These are phyloP conservation scores for Colletotrichum sublineola DNA, from an alignment of 2,329 filamentous ascomycete species.

Conservation along the genomic window DNA sequence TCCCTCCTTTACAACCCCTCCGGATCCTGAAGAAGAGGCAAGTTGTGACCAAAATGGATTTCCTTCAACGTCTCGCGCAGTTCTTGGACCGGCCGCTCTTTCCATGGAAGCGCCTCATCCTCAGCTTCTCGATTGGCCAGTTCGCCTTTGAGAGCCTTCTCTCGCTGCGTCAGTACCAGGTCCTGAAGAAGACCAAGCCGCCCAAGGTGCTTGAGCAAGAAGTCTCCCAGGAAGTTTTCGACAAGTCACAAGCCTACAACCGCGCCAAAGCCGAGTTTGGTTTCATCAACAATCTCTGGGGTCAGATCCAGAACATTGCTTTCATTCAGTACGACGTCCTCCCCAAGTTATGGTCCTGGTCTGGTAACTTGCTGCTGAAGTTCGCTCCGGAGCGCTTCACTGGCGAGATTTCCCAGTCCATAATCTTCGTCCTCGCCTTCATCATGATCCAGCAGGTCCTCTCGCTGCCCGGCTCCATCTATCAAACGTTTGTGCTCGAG, in stretches of 20 bases:
- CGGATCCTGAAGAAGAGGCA: constrained; percentile 14
- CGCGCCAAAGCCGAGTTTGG: constrained; percentile 94
- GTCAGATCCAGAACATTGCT: constrained; percentile 87
- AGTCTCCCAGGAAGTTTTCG: constrained; percentile 89
- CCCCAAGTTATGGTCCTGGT: constrained; percentile 88
- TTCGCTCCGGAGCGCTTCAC: constrained; percentile 84
- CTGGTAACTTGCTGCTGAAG: constrained; percentile 78
- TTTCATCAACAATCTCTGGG: constrained; percentile 84
- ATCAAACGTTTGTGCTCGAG: constrained; percentile 95
- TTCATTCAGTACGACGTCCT: constrained; percentile 93
- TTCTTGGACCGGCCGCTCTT: constrained; percentile 92
- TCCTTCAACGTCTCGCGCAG: constrained; percentile 76
- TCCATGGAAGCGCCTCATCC: constrained; percentile 96
- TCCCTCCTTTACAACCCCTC: constrained; percentile 36
- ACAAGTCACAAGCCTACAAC: constrained; percentile 96
- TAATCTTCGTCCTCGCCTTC: constrained; percentile 92
- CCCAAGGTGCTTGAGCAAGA: constrained; percentile 91
- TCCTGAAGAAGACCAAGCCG: constrained; percentile 82
- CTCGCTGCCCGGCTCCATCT: constrained; percentile 85
- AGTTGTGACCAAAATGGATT: constrained; percentile 35
- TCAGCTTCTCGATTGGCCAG: constrained; percentile 93
- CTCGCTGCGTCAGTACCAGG: constrained; percentile 88
- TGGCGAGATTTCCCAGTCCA: constrained; percentile 93
- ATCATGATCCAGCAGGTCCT: constrained; percentile 84
- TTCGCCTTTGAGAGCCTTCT: constrained; percentile 92